A percentile compares a stretch with the other conserved stretches of the same genome.
phyloP scores from a whole-genome alignment of 176 grass and related monocot species.

The Alopecurus myosuroides region DNA sequence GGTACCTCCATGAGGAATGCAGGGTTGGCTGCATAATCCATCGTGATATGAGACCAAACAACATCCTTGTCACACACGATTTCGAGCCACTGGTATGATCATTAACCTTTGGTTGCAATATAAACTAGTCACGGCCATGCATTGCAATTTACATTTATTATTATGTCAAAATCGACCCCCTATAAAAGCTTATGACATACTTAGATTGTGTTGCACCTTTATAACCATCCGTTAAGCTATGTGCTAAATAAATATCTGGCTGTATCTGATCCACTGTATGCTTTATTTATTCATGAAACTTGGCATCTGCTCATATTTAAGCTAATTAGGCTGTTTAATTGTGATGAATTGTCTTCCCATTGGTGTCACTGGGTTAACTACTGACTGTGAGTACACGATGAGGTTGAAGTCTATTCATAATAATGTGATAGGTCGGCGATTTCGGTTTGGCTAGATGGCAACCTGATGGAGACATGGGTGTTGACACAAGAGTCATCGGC shows the following conservation, averaged over 20 bases:
- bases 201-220: background rate
- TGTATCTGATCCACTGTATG: background rate
- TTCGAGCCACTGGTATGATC: slow-evolving; percentile 87
- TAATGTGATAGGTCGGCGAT: slow-evolving; percentile 65
- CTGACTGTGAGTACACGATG: background rate
- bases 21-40: slow-evolving; percentile 96
- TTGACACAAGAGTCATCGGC: slow-evolving; percentile 92
- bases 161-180: background rate
- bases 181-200: background rate
- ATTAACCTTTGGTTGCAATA: background rate
- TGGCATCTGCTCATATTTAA: background rate
- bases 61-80: slow-evolving; percentile 97
- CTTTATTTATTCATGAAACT: background rate
- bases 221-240: background rate
- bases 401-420: background rate
- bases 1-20: slow-evolving; percentile 96
- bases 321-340: background rate
- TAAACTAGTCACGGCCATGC: background rate
- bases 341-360: background rate
- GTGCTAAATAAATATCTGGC: background rate
- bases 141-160: background rate
- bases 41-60: slow-evolving; percentile 94
- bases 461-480: slow-evolving; percentile 86
- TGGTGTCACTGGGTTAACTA: background rate
- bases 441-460: slow-evolving; percentile 96